Base-by-base conservation (phyloP, 176 grass and related monocot genomes). In the Hyparrhenia diplandra region DNA sequence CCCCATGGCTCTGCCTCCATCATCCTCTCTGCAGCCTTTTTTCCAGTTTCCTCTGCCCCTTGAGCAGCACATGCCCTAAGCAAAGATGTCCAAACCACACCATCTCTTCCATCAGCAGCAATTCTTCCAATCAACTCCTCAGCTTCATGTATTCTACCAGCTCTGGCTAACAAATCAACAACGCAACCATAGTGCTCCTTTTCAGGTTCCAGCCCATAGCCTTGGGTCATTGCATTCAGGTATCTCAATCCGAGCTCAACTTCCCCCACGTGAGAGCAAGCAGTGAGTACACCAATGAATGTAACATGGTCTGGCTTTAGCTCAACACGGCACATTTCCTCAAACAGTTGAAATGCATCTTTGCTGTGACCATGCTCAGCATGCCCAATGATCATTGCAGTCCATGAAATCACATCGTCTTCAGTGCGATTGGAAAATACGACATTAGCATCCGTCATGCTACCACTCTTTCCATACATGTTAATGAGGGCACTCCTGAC, bases 171-270 rank as follows among this genome's bases (percentile, higher is more conserved):
- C 74, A 94, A 70, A 67, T 94, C 87, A 32, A 91, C 89, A 14
- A 91, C 31, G 58, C 86, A 94, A 14, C 89, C 92, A 7, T 89
- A 91, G 73, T 91, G 89, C 80, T 94, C 92, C 84, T 86, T 91
- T 62, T 77, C 54, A 52, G 86, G 83, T 35, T 89, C 83, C 65
- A 91, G 5, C 31, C 73, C 80, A 36, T 85, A 91, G 31, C 27
- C 51, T 47, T 72, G 75, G 21, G 21, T 81, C 92, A 94, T 87
- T 42, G 75, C 66, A 45, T 60, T 20, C 20, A 94, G 82, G 78
- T 94, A 94, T 39, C 57, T 86, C 72, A 94, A 81, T 40, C 86
- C 92, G 17, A 69, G 81, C 27, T 94, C 84, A 21, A 87, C 77
- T 61, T 81, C 46, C 60, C 92, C 86, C 2, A 74, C 80, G 36